Evolutionary conservation across 106 monocot genomes (phyloP), one percentile per base, ranked within the genome.

Genomic region (Dendrobium officinale): DNA sequence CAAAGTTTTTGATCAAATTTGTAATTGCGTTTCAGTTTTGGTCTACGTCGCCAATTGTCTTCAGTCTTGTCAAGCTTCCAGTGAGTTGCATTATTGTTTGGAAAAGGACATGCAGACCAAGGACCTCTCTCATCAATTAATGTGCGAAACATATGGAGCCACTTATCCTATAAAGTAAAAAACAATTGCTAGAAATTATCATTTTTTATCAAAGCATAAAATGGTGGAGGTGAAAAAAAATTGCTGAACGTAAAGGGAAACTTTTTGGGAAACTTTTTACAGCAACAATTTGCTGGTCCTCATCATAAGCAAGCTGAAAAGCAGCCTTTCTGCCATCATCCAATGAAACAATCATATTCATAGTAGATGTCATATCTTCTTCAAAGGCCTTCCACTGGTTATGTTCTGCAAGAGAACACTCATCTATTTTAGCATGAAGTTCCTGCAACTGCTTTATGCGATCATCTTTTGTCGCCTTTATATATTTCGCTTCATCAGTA

Each of bases 51-150:
- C 91, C 89, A 93, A 44, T 27, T 86, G 78, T 91, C 99, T 81
- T 99, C 99, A 19, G 95, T 99, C 70, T 93, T 99, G 82, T 99
- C 99, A 84, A 90, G 99, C 87, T 95, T 95, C 99, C 99, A 99
- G 45, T 87, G 91, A 55, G 88, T 87, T 24, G 75, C 73, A 26
- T 75, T 87, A 73, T 81, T 79, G 67, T 88, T 99, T 82, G 99
- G 95, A 85, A 99, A 91, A 45, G 89, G 86, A 79, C 84, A 88
- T 82, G 99, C 84, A 75, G 95, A 95, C 99, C 99, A 99, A 78
- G 99, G 99, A 31, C 95, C 95, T 77, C 99, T 88, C 77, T 99
- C 99, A 86, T 99, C 95, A 86, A 88, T 87, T 77, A 95, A 85
- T 79, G 91, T 81, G 75, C 99, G 95, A 43, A 90, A 88, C 80